Evolutionary conservation across 1,139 yeast genomes (phyloP).

Genomic region (Yamadazyma epiphylla): DNA sequence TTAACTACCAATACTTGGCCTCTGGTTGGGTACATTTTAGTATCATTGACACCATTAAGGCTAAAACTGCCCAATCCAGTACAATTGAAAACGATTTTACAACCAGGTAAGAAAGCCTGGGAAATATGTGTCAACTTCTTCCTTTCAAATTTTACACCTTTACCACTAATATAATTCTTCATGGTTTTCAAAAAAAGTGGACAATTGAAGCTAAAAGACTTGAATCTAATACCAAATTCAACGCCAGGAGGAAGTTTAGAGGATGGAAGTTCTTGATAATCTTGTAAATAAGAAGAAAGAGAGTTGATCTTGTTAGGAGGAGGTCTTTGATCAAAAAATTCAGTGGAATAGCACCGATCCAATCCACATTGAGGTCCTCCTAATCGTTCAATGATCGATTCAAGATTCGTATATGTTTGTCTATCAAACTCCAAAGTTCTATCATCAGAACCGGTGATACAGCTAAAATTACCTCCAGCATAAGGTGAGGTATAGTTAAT

Average conservation of each 20-base stretch:
- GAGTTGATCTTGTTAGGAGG: slow-evolving; percentile 8
- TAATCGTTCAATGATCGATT: slow-evolving; percentile 9
- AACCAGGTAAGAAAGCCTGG: slow-evolving; percentile 45
- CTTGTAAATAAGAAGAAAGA: slow-evolving; percentile 9
- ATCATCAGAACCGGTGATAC: slow-evolving; percentile 6
- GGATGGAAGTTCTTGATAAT: slow-evolving; percentile 4
- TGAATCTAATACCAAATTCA: slow-evolving; percentile 49
- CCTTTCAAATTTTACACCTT: slow-evolving; percentile 11
- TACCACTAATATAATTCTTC: slow-evolving; percentile 7
- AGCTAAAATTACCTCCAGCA: slow-evolving; percentile 21
- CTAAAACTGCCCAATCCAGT: slow-evolving; percentile 63
- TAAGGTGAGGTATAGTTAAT: slow-evolving; percentile 20
- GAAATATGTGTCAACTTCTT: slow-evolving; percentile 43
- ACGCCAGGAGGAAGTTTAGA: slow-evolving; percentile 27
- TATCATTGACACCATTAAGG: slow-evolving; percentile 60
- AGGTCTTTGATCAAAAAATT: slow-evolving; percentile 10
- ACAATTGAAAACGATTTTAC: slow-evolving; percentile 61
- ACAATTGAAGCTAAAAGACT: slow-evolving; percentile 66
- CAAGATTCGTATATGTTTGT: slow-evolving; percentile 15
- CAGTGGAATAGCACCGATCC: slow-evolving; percentile 3
- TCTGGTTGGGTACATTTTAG: slow-evolving; percentile 56
- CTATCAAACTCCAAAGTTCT: slow-evolving; percentile 7
- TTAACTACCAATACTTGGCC: slow-evolving; percentile 67
- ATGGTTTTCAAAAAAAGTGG: slow-evolving; percentile 19
- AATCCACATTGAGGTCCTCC: slow-evolving; percentile 13